Conservation (phyloP, 1,139 yeast species). For the Debaryomyces sp. region DNA sequence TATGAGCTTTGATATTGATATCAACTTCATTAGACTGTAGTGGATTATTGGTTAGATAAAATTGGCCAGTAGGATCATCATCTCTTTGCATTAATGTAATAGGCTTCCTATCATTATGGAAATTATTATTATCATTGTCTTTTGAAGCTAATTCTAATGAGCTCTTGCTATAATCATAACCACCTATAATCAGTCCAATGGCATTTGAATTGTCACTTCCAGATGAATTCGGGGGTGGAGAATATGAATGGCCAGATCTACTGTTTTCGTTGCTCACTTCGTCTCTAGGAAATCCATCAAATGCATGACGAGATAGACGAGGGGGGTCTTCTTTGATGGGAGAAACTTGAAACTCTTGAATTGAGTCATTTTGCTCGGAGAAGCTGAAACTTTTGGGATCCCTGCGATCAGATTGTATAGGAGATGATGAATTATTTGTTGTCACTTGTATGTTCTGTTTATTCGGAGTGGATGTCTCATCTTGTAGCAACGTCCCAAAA, state of each 20-base stretch:
- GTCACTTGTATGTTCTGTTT: neutral
- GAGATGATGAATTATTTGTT: neutral
- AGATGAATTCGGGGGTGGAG: constrained; percentile 6
- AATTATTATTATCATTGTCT: neutral
- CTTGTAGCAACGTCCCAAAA: neutral
- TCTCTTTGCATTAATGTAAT: neutral
- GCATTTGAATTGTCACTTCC: constrained; percentile 16
- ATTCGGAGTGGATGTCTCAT: neutral
- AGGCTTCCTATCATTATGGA: neutral
- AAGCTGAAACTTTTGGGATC: constrained; percentile 21
- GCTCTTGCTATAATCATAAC: constrained; percentile 32
- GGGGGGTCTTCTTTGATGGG: constrained; percentile 14
- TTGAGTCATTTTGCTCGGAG: constrained; percentile 30
- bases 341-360: constrained; percentile 26
- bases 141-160: constrained; percentile 17
- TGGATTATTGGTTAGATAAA: neutral
- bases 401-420: neutral
- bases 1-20: constrained; percentile 21
- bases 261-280: neutral
- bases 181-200: constrained; percentile 34
- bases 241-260: neutral
- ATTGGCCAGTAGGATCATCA: neutral
- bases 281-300: neutral
- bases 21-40: neutral
- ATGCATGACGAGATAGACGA: neutral